Conservation (phyloP, 306 rosid genomes). For the Quercus rubra region DNA sequence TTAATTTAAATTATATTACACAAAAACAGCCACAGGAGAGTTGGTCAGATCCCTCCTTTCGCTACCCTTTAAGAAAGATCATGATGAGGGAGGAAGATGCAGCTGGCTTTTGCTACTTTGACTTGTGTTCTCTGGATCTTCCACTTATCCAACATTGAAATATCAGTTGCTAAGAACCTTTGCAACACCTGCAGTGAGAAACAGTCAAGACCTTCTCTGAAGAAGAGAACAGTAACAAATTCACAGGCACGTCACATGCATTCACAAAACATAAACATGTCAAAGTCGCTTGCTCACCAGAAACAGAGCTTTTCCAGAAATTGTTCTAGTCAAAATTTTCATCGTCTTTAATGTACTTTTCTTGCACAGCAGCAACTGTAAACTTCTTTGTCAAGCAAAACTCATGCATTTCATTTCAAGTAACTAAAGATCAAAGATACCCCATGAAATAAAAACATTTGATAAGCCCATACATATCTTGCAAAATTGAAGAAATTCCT, state of each 20-base stretch:
- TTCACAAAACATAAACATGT: neutral
- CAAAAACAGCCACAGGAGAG: neutral
- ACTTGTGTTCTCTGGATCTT: neutral
- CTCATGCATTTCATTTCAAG: conserved; percentile 1
- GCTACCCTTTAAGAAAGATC: neutral
- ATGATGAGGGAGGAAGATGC: neutral
- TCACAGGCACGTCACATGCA: neutral
- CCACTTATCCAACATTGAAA: neutral
- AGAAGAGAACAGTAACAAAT: neutral
- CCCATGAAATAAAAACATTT: neutral
- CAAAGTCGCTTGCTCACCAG: conserved; percentile 12
- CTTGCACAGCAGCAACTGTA: conserved; percentile 97
- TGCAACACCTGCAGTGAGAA: neutral
- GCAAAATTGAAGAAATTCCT: neutral
- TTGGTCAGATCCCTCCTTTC: neutral
- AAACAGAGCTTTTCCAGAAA: conserved; percentile 7
- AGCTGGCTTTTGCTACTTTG: neutral
- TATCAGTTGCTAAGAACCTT: neutral
- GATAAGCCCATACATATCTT: too few species aligned
- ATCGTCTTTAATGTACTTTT: conserved; percentile 86
- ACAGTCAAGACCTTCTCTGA: neutral
- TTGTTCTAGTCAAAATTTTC: conserved; percentile 44
- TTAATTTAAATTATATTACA: neutral
- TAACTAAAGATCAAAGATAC: neutral
- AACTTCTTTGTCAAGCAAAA: conserved; percentile 50